phyloP scores from a whole-genome alignment of 2,329 filamentous ascomycete species.

The Colletotrichum destructivum region DNA sequence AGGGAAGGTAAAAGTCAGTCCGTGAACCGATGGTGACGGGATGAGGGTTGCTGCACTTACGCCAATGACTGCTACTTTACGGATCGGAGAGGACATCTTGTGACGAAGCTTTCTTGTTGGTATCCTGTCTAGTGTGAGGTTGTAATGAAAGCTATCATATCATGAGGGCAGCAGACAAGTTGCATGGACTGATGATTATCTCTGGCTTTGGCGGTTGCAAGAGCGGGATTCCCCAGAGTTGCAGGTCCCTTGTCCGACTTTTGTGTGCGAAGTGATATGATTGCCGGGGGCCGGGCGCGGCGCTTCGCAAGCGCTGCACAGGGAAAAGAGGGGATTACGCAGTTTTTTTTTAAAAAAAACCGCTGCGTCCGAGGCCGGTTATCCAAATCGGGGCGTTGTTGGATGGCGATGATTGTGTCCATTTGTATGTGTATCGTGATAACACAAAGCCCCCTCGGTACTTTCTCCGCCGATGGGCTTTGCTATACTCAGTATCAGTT shows the following conservation, averaged over 20 bases:
- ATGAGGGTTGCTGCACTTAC: not conserved
- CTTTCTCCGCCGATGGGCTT: no score
- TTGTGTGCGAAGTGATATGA: not conserved
- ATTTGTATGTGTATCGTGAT: no score
- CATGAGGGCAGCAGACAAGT: not conserved
- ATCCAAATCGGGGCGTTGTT: not conserved
- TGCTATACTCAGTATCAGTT: no score
- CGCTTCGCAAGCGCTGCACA: not conserved
- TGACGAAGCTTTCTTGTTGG: not conserved
- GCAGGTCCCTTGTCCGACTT: not conserved
- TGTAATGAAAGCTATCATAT: not conserved
- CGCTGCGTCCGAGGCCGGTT: not conserved
- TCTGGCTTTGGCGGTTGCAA: not conserved
- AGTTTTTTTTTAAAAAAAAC: no score
- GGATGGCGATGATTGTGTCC: not conserved
- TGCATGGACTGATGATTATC: not conserved
- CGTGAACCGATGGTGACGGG: no score
- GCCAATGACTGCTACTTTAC: slow-evolving; percentile 24
- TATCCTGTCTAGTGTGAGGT: no score
- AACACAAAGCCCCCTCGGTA: no score
- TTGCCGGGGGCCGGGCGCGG: not conserved
- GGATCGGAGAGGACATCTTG: not conserved
- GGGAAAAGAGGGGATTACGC: no score
- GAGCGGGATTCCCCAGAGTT: not conserved
- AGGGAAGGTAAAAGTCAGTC: no score